These are phyloP conservation scores for Lactarius deliciosus DNA, from an alignment of 768 basidiomycete genomes.

Conservation along the genomic window DNA sequence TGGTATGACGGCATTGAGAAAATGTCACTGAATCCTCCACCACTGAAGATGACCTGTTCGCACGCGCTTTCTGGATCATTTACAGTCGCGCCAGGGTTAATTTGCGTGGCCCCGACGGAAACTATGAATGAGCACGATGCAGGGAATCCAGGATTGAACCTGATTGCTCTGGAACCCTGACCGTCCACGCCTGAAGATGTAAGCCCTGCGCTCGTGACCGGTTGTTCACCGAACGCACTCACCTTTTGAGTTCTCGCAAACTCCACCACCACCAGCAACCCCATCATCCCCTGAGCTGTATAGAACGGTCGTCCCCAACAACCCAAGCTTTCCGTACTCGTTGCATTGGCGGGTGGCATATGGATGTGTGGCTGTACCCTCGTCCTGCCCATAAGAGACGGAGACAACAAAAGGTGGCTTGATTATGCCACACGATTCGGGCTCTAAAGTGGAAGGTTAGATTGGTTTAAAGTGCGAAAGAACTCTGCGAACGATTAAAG, in stretches of 20 bases:
- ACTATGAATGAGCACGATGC: conserved; percentile 45
- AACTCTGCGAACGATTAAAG: conserved; percentile 34
- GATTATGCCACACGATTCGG: conserved; percentile 41
- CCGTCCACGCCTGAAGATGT: conserved; percentile 32
- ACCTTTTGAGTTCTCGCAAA: conserved; percentile 39
- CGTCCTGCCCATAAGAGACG: conserved; percentile 43
- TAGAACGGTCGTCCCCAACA: conserved; percentile 44
- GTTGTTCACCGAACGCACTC: not conserved
- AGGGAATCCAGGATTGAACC: conserved; percentile 47
- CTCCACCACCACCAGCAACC: conserved; percentile 39
- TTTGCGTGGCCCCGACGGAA: conserved; percentile 41
- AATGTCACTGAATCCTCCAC: conserved; percentile 45
- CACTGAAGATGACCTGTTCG: conserved; percentile 40
- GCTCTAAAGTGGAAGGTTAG: conserved; percentile 24
- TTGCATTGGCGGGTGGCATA: conserved; percentile 44
- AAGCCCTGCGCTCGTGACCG: not conserved
- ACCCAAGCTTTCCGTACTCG: conserved; percentile 48
- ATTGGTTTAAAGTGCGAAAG: not conserved
- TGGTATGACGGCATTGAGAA: conserved; percentile 43
- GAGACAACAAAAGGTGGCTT: conserved; percentile 42
- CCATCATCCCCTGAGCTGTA: conserved; percentile 48
- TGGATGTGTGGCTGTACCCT: conserved; percentile 38
- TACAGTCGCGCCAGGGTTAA: conserved; percentile 37
- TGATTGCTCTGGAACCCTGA: conserved; percentile 28
- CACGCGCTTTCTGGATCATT: conserved; percentile 41